Percentiles rank a stretch among this genome's conserved stretches.
Evolutionary conservation across 106 monocot species (phyloP).

Genomic region (Allium fistulosum): DNA sequence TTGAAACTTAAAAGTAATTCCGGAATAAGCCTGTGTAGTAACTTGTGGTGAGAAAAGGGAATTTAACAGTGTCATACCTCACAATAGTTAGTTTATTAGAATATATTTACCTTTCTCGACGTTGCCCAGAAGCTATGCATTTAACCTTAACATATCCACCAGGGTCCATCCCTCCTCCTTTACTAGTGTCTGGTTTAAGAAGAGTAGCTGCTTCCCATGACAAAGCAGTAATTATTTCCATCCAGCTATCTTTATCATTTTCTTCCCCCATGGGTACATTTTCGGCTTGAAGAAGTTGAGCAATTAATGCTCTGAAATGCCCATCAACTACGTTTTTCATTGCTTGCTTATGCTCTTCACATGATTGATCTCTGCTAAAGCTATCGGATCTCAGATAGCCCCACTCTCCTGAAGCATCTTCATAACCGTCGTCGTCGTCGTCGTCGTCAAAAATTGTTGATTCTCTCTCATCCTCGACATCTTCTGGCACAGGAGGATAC

Average conservation of each 20-base stretch:
- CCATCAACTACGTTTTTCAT: conserved; percentile 82
- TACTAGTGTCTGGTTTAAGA: conserved; percentile 84
- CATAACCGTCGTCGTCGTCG: conserved; percentile 60
- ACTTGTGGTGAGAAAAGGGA: too few relatives aligned
- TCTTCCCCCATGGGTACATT: conserved; percentile 49
- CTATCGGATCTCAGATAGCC: conserved; percentile 52
- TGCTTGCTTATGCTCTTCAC: conserved; percentile 68
- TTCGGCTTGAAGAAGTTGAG: conserved; percentile 83
- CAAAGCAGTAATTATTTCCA: conserved; percentile 71
- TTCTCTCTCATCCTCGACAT: conserved; percentile 66
- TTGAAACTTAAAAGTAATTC: too few relatives aligned
- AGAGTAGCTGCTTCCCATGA: conserved; percentile 88
- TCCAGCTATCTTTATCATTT: conserved; percentile 52
- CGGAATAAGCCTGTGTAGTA: too few relatives aligned
- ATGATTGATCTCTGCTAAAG: conserved; percentile 42
- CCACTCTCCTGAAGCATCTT: conserved; percentile 62
- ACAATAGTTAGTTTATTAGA: too few relatives aligned
- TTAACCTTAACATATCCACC: conserved; percentile 82
- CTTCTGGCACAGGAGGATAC: conserved; percentile 81
- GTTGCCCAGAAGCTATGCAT: conserved; percentile 72
- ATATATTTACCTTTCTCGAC: conserved; percentile 52
- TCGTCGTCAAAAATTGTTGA: conserved; percentile 48
- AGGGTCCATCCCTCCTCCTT: conserved; percentile 88
- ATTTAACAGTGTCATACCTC: too few relatives aligned
- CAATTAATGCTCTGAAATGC: conserved; percentile 80